A percentile compares a stretch with the other conserved stretches of the same genome.
Evolutionary conservation across 495 filamentous ascomycete genomes (phyloP).

Genomic region (Lentithecium fluviatile): DNA sequence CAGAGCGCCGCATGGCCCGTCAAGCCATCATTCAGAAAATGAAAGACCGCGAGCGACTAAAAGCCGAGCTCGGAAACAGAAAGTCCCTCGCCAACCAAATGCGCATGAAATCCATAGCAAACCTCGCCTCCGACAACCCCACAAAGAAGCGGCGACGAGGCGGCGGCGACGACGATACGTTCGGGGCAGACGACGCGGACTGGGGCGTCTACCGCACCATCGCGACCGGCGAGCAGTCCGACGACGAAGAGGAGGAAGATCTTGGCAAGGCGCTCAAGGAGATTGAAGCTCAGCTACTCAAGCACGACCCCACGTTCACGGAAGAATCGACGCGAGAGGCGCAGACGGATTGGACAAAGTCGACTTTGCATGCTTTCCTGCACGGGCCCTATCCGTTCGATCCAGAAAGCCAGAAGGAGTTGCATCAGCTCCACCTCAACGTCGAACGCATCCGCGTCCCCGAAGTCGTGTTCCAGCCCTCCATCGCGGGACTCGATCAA

Average conservation of each 20-base stretch:
- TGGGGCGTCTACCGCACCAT: slow-evolving; percentile 95
- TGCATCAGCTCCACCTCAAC: slow-evolving; percentile 88
- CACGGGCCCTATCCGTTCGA: slow-evolving; percentile 86
- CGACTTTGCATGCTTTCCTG: slow-evolving; percentile 81
- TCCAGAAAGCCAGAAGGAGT: slow-evolving; percentile 72
- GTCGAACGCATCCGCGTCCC: slow-evolving; percentile 95
- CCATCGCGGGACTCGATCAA: slow-evolving; percentile 94
- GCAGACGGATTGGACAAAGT: slow-evolving; percentile 90
- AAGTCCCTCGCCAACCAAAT: slow-evolving; percentile 94
- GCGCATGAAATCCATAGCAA: slow-evolving; percentile 97
- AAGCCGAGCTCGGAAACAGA: slow-evolving; percentile 88
- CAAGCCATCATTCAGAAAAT: slow-evolving; percentile 73
- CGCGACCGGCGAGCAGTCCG: slow-evolving; percentile 71
- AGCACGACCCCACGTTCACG: slow-evolving; percentile 83
- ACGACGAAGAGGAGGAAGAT: slow-evolving; percentile 86
- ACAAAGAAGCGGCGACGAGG: slow-evolving; percentile 68
- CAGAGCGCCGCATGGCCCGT: slow-evolving; percentile 72
- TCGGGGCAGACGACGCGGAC: slow-evolving; percentile 95
- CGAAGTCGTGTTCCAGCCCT: slow-evolving; percentile 91
- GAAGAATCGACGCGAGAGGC: slow-evolving; percentile 89
- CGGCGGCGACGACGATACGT: slow-evolving; percentile 76
- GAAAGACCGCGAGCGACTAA: slow-evolving; percentile 88
- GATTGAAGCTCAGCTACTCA: slow-evolving; percentile 79
- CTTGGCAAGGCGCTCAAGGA: slow-evolving; percentile 65
- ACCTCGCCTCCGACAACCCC: slow-evolving; percentile 87